Base-by-base conservation (phyloP, 148 eudicot species). In the Rheum nobile region DNA sequence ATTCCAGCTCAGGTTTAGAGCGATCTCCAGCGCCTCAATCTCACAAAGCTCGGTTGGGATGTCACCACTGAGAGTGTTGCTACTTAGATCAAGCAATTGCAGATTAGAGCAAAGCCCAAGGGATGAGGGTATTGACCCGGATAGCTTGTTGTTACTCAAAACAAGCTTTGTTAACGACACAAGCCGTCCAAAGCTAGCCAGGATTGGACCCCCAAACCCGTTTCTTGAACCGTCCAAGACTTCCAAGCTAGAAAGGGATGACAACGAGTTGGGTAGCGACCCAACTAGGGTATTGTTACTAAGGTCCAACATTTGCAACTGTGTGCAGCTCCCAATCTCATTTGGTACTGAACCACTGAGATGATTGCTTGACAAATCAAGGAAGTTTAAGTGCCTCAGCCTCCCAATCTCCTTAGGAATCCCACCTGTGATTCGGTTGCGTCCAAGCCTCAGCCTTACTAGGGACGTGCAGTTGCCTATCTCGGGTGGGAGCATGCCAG, bases 61-160 rank as follows among this genome's bases (percentile, higher is more conserved):
- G 34, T 67, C 72, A 5, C 91, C 97, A 24, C 63, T 73, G 57
- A 91, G 86, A 70, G 55, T 79, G 38, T 91, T 91, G 80, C 79
- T 84, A 76, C 97, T 84, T 12, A 91, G 80, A 87, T 91, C 97
- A 79, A 91, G 90, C 83, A 91, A 79, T 37, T 91, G 97, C 22
- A 91, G 91, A 55, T 86, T 85, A 1, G 84, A 81, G 57, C 93
- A 91, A 1, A 74, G 80, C 10, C 97, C 91, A 9, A 91, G 42
- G 0, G 91, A 83, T 1, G 85, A n/a, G 38, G 97, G 97, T 39
- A 91, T 91, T 9, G 76, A 48, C 43, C 94, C 97, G 0, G 89
- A 72, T 26, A 91, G 82, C 47, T 75, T 77, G 50, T 91, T 91
- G 44, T 71, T 76, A 75, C 85, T 77, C 61, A 91, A 72, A 24